Conservation (phyloP, 2,329 filamentous ascomycete genomes). For the Aureobasidium sp. region DNA sequence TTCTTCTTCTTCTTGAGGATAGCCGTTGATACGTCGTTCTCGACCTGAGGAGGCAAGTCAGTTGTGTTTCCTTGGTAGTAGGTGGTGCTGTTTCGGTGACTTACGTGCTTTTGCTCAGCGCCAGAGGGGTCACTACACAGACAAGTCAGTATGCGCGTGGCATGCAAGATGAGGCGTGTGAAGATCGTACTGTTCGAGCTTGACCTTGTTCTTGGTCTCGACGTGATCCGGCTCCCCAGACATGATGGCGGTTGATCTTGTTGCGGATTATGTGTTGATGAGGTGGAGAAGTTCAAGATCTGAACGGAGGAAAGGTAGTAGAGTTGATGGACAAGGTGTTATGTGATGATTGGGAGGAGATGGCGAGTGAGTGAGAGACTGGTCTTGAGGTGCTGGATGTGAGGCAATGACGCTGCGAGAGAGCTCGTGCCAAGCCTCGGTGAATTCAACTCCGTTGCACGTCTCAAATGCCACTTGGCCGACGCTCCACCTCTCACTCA, state of each 20-base stretch:
- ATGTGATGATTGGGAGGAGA: slow-evolving; percentile 1
- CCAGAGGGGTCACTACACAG: slow-evolving; percentile 73
- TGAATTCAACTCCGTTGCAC: neutral
- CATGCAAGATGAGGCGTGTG: slow-evolving; percentile 13
- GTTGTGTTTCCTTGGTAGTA: slow-evolving; percentile 17
- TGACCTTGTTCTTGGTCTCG: slow-evolving; percentile 39
- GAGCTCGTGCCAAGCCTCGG: neutral
- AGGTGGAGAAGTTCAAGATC: slow-evolving; percentile 1
- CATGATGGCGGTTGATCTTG: slow-evolving; percentile 30
- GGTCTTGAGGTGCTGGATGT: neutral
- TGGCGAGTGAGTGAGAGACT: slow-evolving; percentile 7
- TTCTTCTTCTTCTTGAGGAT: slow-evolving; percentile 99
- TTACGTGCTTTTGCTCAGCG: slow-evolving; percentile 76
- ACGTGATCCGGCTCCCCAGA: slow-evolving; percentile 45
- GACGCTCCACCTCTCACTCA: neutral
- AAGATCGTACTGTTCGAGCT: slow-evolving; percentile 38
- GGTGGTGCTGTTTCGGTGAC: slow-evolving; percentile 26
- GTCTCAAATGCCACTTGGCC: neutral
- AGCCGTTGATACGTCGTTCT: slow-evolving; percentile 87
- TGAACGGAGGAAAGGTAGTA: neutral
- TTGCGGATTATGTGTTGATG: neutral
- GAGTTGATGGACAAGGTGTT: slow-evolving; percentile 7
- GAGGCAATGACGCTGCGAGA: slow-evolving; percentile 8
- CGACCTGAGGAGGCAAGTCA: slow-evolving; percentile 43
- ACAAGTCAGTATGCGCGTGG: slow-evolving; percentile 41